phyloP scores from a whole-genome alignment of 108 stramenopile genomes.

The Stephanodiscus minutulus region DNA sequence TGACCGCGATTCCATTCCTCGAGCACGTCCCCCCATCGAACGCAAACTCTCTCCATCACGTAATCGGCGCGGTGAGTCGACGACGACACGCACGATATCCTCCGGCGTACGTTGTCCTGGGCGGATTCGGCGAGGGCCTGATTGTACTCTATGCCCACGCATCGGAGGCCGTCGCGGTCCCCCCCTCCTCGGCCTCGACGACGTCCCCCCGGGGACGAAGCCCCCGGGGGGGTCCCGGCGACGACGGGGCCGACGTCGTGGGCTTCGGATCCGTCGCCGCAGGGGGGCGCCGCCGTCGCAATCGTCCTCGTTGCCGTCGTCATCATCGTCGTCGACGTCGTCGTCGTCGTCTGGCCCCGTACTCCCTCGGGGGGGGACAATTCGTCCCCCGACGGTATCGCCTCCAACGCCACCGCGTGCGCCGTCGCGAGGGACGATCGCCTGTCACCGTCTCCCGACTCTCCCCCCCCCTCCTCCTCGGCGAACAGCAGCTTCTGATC shows the following conservation, averaged over 20 bases:
- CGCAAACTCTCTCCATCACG: slow-evolving; percentile 43
- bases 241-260: no score
- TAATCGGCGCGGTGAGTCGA: neutral
- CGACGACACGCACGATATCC: neutral
- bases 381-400: neutral
- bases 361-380: neutral
- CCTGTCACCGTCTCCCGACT: neutral
- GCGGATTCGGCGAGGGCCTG: slow-evolving; percentile 54
- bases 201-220: no score
- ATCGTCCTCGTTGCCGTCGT: no score
- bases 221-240: no score
- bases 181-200: slow-evolving; percentile 3
- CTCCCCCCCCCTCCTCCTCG: neutral
- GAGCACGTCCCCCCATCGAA: slow-evolving; percentile 64
- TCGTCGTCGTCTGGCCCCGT: no score
- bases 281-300: neutral
- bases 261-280: neutral
- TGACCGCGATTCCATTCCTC: slow-evolving; percentile 33
- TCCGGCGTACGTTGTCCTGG: slow-evolving; percentile 17
- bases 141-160: slow-evolving; percentile 82
- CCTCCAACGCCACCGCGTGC: neutral
- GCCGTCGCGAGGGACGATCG: neutral
- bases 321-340: no score
- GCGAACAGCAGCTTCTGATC: neutral
- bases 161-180: slow-evolving; percentile 31